Base-by-base conservation (phyloP, 345 rosid species). In the Salix purpurea region DNA sequence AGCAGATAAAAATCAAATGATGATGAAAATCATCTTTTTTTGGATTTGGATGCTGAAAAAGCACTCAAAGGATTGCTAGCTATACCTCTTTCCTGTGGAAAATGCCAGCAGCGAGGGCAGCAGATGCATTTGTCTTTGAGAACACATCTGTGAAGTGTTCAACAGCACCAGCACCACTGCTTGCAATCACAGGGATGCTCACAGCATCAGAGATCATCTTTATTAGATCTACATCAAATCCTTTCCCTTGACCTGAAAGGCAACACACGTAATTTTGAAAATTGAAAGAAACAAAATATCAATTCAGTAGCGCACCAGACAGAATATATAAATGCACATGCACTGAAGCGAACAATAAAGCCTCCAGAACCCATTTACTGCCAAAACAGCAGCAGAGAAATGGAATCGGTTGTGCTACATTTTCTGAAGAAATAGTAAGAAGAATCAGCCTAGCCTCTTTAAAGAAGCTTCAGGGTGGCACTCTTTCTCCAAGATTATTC, bases 81-180 rank as follows among this genome's bases (percentile, higher is more conserved):
- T 5, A 74, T 86, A 94, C 97, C 95, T 94, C 99, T 80, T 96
- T 90, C 69, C 98, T 84, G 60, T 96, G 99, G 89, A 96, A 96
- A 84, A 96, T 96, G 74, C 97, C 97, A 0, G 99, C 99, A 74
- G 99, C 99, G 69, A 96, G 97, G 14, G 96, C 97, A 1, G 97
- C 99, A 7, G 98, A 94, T 74, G 98, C 97, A 76, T 90, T 91
- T 74, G 98, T 89, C 83, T 84, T 84, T 54, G 26, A 78, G 79
- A 92, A 96, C 32, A 91, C 98, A 84, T 92, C 97, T 0, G 94
- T 84, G 88, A 96, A 96, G 83, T 94, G 98, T 54, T 89, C 89
- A 13, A 80, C 88, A 74, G 83, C 70, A 72, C 98, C 99, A 12
- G 97, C 99, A 39, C 99, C 99, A 46, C 99, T 96, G 83, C 99